phyloP scores from a whole-genome alignment of 148 eudicot species.

The Arbutus unedo region DNA sequence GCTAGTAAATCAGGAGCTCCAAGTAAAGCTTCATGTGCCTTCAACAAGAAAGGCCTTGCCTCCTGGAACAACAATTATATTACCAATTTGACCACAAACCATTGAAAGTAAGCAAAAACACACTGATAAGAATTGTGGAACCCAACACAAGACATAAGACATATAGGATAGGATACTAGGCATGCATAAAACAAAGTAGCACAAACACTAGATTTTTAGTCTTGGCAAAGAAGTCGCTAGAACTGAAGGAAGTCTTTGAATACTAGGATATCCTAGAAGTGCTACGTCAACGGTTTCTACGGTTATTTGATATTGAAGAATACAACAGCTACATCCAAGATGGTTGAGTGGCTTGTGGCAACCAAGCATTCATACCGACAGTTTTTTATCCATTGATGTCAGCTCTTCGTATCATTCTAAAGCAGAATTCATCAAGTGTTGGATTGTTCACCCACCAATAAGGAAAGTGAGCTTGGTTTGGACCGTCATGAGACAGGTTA shows the following conservation, averaged over 20 bases:
- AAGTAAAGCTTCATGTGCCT: slow-evolving; percentile 66
- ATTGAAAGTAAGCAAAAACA: not conserved
- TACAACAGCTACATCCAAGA: not conserved
- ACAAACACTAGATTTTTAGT: no score
- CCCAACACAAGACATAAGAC: not conserved
- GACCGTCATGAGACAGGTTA: no score
- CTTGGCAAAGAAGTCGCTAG: no score
- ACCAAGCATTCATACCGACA: no score
- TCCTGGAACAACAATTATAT: slow-evolving; percentile 43
- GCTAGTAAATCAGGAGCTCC: slow-evolving; percentile 44
- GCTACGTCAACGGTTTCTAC: not conserved
- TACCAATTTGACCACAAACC: not conserved
- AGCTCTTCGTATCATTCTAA: no score
- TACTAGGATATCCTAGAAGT: no score
- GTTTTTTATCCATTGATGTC: no score
- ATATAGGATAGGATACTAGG: not conserved
- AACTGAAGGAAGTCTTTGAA: no score
- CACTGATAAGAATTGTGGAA: not conserved
- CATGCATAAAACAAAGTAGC: no score
- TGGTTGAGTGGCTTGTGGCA: not conserved
- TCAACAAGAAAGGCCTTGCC: slow-evolving; percentile 54
- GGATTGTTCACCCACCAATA: no score
- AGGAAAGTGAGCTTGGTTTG: no score
- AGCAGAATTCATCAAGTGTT: no score
- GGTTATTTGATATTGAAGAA: not conserved